phyloP scores from a whole-genome alignment of 371 early-diverging fungal genomes.

The Basidiobolus meristosporus region DNA sequence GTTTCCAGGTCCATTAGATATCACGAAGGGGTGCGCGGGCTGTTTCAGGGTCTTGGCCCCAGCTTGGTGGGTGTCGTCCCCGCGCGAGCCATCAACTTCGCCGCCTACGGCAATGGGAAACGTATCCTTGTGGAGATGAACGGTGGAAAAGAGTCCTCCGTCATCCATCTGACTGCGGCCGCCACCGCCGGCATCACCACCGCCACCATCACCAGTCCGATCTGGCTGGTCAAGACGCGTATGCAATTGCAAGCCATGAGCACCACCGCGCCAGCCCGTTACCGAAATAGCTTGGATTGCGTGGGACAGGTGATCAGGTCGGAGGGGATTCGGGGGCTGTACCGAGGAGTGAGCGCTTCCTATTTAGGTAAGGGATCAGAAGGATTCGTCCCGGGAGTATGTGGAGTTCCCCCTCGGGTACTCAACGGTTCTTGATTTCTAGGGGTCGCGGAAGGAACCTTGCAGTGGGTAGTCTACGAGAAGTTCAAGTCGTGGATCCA shows the following conservation, averaged over 20 bases:
- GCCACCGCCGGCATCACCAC: constrained; percentile 67
- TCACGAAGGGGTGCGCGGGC: constrained; percentile 69
- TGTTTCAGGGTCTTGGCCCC: constrained; percentile 87
- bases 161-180: constrained; percentile 67
- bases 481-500: constrained; percentile 38
- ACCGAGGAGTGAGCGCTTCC: constrained; percentile 82
- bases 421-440: background rate
- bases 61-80: constrained; percentile 87
- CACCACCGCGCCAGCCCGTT: constrained; percentile 12
- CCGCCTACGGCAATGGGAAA: constrained; percentile 77
- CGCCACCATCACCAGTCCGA: constrained; percentile 75
- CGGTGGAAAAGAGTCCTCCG: constrained; percentile 47
- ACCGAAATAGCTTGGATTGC: constrained; percentile 64
- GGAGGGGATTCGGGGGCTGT: constrained; percentile 71
- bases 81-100: constrained; percentile 79
- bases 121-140: constrained; percentile 47
- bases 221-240: constrained; percentile 92
- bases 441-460: constrained; percentile 71
- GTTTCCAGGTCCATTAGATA: constrained; percentile 34
- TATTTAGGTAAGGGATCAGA: constrained; percentile 32
- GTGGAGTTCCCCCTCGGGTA: too few relatives aligned
- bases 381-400: too few relatives aligned
- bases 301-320: constrained; percentile 32
- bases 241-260: constrained; percentile 63
- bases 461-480: constrained; percentile 92